A percentile compares a stretch with the other conserved stretches of the same genome.
Evolutionary conservation across 2,329 filamentous ascomycete genomes (phyloP).

Genomic region (Sordariomycetes sp.): DNA sequence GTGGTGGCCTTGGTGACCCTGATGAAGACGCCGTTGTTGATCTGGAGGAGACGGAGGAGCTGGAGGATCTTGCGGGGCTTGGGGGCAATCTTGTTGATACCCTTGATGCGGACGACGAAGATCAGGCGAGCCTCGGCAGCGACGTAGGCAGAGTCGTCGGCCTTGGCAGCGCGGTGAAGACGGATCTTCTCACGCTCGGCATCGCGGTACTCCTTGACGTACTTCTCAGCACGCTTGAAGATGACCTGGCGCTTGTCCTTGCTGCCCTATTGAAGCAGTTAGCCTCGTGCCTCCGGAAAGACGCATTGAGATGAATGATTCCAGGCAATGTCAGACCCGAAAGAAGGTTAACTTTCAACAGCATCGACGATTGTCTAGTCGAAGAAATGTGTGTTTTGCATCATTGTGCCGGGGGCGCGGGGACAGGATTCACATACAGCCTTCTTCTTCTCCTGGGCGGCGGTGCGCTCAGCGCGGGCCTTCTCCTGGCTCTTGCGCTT

Average conservation of each 20-base stretch:
- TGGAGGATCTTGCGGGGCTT: slow-evolving; percentile 99
- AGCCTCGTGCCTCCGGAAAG: slow-evolving; percentile 15
- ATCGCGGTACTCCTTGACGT: slow-evolving; percentile 99
- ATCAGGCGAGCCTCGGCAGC: slow-evolving; percentile 91
- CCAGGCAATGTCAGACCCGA: slow-evolving; percentile 74
- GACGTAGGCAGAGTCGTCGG: slow-evolving; percentile 88
- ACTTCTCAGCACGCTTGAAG: slow-evolving; percentile 99
- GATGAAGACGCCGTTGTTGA: slow-evolving; percentile 99
- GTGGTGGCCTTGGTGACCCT: slow-evolving; percentile 93
- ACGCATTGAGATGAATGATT: slow-evolving; percentile 5
- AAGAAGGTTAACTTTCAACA: slow-evolving; percentile 99
- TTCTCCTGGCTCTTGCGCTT: slow-evolving; percentile 99
- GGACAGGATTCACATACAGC: slow-evolving; percentile 58
- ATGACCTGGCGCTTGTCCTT: slow-evolving; percentile 98
- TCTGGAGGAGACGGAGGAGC: slow-evolving; percentile 98
- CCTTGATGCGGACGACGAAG: slow-evolving; percentile 99
- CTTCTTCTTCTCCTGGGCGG: slow-evolving; percentile 79
- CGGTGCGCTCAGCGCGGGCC: slow-evolving; percentile 80
- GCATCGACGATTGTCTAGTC: slow-evolving; percentile 96
- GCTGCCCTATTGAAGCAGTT: slow-evolving; percentile 60
- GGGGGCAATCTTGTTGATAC: slow-evolving; percentile 99
- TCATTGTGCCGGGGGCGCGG: slow-evolving; percentile 49
- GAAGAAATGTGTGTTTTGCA: slow-evolving; percentile 75
- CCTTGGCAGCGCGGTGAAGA: slow-evolving; percentile 79
- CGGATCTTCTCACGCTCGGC: slow-evolving; percentile 97